A percentile compares a stretch with the other conserved stretches of the same genome.
Conservation (phyloP, 805 yeast species). For the Kuraishia piskuri region DNA sequence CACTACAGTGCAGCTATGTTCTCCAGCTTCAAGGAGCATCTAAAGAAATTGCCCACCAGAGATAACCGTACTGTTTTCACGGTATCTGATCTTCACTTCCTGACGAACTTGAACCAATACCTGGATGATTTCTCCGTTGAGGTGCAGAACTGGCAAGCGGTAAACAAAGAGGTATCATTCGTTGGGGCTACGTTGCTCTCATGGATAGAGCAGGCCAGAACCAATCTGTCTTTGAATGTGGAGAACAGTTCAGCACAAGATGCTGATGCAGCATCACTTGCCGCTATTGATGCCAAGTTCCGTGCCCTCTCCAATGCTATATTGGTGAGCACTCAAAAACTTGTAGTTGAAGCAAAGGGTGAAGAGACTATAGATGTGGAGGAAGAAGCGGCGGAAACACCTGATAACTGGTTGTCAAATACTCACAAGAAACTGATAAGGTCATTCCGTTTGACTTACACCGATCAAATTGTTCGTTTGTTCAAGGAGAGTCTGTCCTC, state of each 20-base stretch:
- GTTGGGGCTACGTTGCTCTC: background rate
- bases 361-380: background rate
- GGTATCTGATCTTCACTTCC: slow-evolving; percentile 9
- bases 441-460: background rate
- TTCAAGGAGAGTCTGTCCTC: background rate
- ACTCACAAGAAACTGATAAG: background rate
- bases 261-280: background rate
- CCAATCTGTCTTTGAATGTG: background rate
- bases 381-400: background rate
- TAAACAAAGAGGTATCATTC: background rate
- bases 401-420: background rate
- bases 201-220: background rate
- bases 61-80: background rate
- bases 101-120: slow-evolving; percentile 8
- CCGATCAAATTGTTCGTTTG: background rate
- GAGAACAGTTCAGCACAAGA: background rate
- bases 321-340: background rate
- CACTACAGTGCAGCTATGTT: background rate
- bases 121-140: background rate
- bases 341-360: background rate
- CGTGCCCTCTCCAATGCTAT: background rate
- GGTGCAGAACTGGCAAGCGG: background rate
- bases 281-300: background rate
- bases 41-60: background rate
- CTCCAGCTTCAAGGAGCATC: background rate